Evolutionary conservation across 208 protist genomes (phyloP).

Genomic region (Acanthamoeba polyphaga): DNA sequence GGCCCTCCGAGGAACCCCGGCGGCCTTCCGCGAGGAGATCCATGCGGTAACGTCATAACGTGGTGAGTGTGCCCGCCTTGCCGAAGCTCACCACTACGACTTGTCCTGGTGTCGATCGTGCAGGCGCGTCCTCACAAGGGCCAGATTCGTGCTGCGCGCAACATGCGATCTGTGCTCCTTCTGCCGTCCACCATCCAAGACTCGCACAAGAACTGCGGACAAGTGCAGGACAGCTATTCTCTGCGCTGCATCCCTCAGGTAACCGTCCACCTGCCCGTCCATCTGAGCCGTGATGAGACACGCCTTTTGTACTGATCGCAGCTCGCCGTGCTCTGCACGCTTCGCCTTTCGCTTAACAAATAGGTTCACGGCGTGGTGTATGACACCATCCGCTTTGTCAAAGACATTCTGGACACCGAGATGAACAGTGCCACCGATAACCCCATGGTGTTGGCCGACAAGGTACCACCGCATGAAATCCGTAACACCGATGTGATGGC

Average conservation of each 20-base stretch:
- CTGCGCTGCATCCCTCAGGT: slow-evolving; percentile 94
- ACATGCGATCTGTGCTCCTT: slow-evolving; percentile 74
- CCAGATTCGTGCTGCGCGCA: slow-evolving; percentile 66
- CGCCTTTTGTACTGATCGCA: no score
- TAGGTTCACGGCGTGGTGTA: slow-evolving; percentile 89
- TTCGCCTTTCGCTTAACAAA: neutral
- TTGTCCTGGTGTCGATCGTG: no score
- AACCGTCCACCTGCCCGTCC: no score
- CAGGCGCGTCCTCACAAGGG: slow-evolving; percentile 52
- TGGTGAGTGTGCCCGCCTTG: no score
- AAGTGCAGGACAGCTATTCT: slow-evolving; percentile 94
- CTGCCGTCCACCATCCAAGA: slow-evolving; percentile 88
- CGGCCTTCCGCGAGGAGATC: slow-evolving; percentile 88
- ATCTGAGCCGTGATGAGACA: no score
- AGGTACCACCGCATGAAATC: neutral
- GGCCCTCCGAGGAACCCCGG: slow-evolving; percentile 88
- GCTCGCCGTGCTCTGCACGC: no score
- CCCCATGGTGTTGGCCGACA: slow-evolving; percentile 93
- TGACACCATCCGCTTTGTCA: slow-evolving; percentile 91
- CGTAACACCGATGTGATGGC: no score
- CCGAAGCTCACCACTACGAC: no score
- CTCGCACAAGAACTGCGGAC: slow-evolving; percentile 87
- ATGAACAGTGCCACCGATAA: slow-evolving; percentile 95
- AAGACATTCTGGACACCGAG: slow-evolving; percentile 90
- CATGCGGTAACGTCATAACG: slow-evolving; percentile 78